phyloP scores from a whole-genome alignment of 1,284 basidiomycete species.

The Ganoderma multipileum region DNA sequence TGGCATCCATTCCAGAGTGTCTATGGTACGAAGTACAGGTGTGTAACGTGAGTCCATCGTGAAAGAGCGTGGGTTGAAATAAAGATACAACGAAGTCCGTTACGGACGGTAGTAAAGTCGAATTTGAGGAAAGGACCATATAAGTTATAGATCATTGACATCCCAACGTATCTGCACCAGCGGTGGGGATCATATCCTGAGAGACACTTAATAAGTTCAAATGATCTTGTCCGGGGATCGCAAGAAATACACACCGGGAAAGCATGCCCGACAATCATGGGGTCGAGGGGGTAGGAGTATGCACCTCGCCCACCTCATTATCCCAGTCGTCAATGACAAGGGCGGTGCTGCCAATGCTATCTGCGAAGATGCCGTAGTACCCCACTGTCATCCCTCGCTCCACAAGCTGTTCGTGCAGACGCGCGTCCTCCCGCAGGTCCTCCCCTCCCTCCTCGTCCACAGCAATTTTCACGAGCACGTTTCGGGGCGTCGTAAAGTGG shows the following conservation, averaged over 20 bases:
- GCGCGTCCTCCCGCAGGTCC: conserved; percentile 30
- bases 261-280: neutral
- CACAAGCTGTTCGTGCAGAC: conserved; percentile 27
- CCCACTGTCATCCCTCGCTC: conserved; percentile 28
- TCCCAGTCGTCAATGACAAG: conserved; percentile 30
- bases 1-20: neutral
- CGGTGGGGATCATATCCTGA: neutral
- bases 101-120: neutral
- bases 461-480: conserved; percentile 30
- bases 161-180: neutral
- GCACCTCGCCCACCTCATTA: conserved; percentile 19
- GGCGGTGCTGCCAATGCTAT: conserved; percentile 29
- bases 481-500: conserved; percentile 16
- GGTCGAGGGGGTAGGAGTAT: neutral
- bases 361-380: conserved; percentile 29
- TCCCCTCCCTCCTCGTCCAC: conserved; percentile 32
- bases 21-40: neutral
- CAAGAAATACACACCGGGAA: neutral
- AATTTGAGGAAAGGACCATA: neutral
- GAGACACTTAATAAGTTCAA: neutral
- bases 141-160: neutral
- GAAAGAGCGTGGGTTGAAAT: neutral
- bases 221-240: neutral
- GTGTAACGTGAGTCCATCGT: neutral
- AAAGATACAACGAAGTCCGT: neutral